Percentiles rank a stretch among this genome's conserved stretches.
Conservation (phyloP, 257 asterid species). For the Petunia axillaris region DNA sequence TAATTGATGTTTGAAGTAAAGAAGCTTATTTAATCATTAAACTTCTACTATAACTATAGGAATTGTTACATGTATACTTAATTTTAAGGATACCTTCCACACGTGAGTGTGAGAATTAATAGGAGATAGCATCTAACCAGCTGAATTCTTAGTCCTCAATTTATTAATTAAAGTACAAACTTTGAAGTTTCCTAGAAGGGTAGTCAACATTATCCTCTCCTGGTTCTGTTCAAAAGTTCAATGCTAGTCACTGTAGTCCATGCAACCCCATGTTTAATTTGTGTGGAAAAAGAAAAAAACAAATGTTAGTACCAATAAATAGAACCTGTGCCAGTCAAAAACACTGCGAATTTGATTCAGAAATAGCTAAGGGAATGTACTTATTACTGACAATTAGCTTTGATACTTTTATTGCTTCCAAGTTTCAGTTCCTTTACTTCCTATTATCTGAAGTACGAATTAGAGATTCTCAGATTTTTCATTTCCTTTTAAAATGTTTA, state of each 20-base stretch:
- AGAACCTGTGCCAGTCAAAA: slow-evolving; percentile 25
- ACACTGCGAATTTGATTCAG: background rate
- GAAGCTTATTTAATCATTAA: background rate
- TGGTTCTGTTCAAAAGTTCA: slow-evolving; percentile 5
- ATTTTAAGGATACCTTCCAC: background rate
- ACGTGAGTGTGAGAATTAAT: background rate
- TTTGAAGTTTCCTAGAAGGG: slow-evolving; percentile 18
- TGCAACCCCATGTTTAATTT: slow-evolving; percentile 16
- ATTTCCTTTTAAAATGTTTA: background rate
- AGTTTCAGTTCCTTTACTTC: background rate
- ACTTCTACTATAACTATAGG: background rate
- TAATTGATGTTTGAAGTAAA: background rate
- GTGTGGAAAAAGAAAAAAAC: background rate
- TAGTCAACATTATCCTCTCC: slow-evolving; percentile 16
- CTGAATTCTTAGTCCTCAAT: background rate
- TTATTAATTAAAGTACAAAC: background rate
- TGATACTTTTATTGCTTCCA: background rate
- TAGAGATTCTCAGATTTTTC: background rate
- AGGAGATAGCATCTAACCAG: slow-evolving; percentile 1
- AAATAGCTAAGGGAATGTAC: background rate
- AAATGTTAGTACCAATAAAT: background rate
- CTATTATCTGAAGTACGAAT: slow-evolving; percentile 12
- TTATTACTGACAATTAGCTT: background rate
- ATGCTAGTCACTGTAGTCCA: slow-evolving; percentile 6
- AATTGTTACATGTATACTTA: background rate